Base-by-base conservation (phyloP, 164 flowering plant species). In the Echeveria elegans region DNA sequence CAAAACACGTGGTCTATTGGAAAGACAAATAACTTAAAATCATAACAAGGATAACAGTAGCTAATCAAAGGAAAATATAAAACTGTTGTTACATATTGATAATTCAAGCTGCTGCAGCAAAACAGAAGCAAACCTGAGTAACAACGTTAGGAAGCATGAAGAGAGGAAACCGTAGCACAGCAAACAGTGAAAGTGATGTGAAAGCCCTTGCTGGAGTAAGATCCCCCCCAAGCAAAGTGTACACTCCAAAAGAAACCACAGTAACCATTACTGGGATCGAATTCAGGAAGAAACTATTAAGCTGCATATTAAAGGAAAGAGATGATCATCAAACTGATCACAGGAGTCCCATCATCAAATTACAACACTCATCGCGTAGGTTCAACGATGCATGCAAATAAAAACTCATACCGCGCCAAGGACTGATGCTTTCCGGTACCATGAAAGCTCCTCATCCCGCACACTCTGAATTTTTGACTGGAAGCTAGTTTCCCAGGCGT, bases 141-240 rank as follows among this genome's bases (percentile, higher is more conserved):
- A 95, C 88, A 68, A 92, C 80, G 75, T 89, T 95, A 48, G 99
- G 99, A 75, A 95, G 92, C 97, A 92, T 87, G 79, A 88, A 88
- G 38, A 95, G 74, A 36, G 99, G 99, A 71, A 89, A 88, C 10
- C 96, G 89, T 53, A 95, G 79, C 61, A 95, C 97, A 0, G 99
- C 90, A 80, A 91, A 95, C 68, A 95, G 80, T 34, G 99, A 92
- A 70, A 95, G 88, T 24, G 99, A 86, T 48, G 97, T 89, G 71
- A 95, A 95, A 52, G 99, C 99, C 79, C 89, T 90, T 43, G 99
- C 89, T 73, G 99, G 97, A 70, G 99, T 95, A 76, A 95, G 79
- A 72, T 87, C 81, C 73, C 99, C 99, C 40, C 99, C 99, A 72
- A 95, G 87, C 77, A 95, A 76, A 40, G 96, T 86, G 83, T 81